Conservation (phyloP, 495 filamentous ascomycete species). For the Parmelia sp. region DNA sequence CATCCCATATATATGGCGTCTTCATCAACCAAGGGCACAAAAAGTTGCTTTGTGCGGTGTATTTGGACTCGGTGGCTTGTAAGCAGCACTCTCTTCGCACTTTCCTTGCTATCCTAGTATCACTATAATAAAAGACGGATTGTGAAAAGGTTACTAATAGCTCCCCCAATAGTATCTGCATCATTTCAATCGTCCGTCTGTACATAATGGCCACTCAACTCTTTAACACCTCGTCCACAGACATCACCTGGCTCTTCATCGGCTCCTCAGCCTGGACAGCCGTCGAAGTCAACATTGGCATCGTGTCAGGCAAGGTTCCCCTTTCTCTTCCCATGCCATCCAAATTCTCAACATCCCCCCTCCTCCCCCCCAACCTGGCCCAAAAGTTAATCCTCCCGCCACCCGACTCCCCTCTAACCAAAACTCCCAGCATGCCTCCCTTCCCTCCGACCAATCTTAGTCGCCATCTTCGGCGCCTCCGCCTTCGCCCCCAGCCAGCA, state of each 20-base stretch:
- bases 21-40: conserved; percentile 13
- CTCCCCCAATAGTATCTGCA: conserved; percentile 1
- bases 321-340: neutral
- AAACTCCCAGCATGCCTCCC: conserved; percentile 10
- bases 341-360: neutral
- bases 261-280: conserved; percentile 13
- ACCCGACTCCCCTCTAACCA: neutral
- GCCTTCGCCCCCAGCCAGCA: neutral
- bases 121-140: neutral
- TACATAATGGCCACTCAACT: conserved; percentile 10
- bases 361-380: neutral
- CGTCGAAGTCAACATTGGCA: conserved; percentile 14
- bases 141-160: neutral
- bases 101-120: neutral
- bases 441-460: conserved; percentile 2
- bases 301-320: conserved; percentile 3
- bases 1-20: conserved; percentile 18
- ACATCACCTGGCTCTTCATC: conserved; percentile 17
- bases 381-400: neutral
- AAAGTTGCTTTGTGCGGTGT: conserved; percentile 18
- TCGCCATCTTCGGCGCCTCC: conserved; percentile 3
- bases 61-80: conserved; percentile 20
- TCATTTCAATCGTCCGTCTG: conserved; percentile 12
- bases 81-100: conserved; percentile 1
- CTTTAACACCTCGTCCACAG: neutral